A percentile compares a stretch with the other conserved stretches of the same genome.
Evolutionary conservation across 2,329 filamentous ascomycete species (phyloP).

Genomic region (Xylariales sp.): DNA sequence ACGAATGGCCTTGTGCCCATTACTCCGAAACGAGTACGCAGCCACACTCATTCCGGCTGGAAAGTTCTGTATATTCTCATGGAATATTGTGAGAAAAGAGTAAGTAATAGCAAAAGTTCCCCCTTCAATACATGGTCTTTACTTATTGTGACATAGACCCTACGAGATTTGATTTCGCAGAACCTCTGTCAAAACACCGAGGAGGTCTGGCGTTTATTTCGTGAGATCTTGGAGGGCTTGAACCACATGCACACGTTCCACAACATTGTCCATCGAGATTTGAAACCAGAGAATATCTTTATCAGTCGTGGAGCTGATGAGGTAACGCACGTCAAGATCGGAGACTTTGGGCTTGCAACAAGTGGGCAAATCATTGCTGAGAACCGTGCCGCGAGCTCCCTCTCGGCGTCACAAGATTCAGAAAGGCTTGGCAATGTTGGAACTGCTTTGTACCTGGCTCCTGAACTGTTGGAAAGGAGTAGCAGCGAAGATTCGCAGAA

Average conservation of each 20-base stretch:
- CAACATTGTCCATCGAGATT: slow-evolving; percentile 90
- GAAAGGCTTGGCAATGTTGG: slow-evolving; percentile 65
- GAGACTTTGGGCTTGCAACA: slow-evolving; percentile 92
- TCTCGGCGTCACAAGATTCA: slow-evolving; percentile 39
- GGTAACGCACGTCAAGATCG: slow-evolving; percentile 87
- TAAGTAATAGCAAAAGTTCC: slow-evolving; percentile 30
- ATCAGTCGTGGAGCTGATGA: slow-evolving; percentile 67
- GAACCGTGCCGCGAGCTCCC: slow-evolving; percentile 37
- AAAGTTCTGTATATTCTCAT: slow-evolving; percentile 95
- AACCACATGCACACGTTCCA: slow-evolving; percentile 78
- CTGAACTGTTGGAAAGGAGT: slow-evolving; percentile 61
- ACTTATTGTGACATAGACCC: slow-evolving; percentile 52
- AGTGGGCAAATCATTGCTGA: slow-evolving; percentile 73
- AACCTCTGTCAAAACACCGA: slow-evolving; percentile 69
- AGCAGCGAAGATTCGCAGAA: background rate
- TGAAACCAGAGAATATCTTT: slow-evolving; percentile 97
- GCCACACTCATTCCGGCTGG: slow-evolving; percentile 49
- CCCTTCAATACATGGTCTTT: slow-evolving; percentile 12
- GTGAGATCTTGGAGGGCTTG: slow-evolving; percentile 86
- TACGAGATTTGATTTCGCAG: slow-evolving; percentile 80
- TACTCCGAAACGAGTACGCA: slow-evolving; percentile 19
- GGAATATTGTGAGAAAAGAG: slow-evolving; percentile 94
- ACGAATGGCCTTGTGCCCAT: slow-evolving; percentile 12
- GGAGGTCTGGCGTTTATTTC: slow-evolving; percentile 85
- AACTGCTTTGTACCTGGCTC: slow-evolving; percentile 89